phyloP scores from a whole-genome alignment of 345 rosid species.

The Sonneratia caseolaris region DNA sequence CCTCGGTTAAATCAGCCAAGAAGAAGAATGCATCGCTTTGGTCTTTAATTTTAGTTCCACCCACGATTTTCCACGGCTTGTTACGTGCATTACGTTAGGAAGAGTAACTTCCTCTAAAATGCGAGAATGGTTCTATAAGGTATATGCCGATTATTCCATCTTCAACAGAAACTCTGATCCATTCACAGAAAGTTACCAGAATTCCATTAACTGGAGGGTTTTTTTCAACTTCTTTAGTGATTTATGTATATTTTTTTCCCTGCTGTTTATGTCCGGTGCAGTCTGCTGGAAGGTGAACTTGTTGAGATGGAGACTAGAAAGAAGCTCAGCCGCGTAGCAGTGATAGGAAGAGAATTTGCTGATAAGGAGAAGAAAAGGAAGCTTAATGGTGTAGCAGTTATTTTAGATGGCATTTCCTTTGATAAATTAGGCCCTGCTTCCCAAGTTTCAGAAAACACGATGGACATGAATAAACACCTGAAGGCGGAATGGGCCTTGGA shows the following conservation, averaged over 20 bases:
- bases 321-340: slow-evolving; percentile 32
- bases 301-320: slow-evolving; percentile 42
- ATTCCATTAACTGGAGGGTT: neutral
- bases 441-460: slow-evolving; percentile 7
- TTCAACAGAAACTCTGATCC: too few relatives aligned
- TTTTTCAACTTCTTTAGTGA: neutral
- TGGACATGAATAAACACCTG: too few relatives aligned
- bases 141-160: too few relatives aligned
- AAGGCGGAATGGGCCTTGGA: slow-evolving; percentile 38
- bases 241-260: neutral
- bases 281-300: slow-evolving; percentile 48
- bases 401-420: slow-evolving; percentile 21
- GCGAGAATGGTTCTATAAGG: neutral
- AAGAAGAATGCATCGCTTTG: neutral
- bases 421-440: slow-evolving; percentile 33
- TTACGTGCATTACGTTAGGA: neutral
- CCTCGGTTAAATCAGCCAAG: neutral
- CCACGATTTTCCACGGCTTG: too few relatives aligned
- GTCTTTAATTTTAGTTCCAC: neutral
- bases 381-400: slow-evolving; percentile 29
- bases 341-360: slow-evolving; percentile 55
- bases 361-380: slow-evolving; percentile 48
- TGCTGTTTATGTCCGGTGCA: neutral
- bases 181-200: too few relatives aligned
- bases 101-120: neutral